Percentiles rank a stretch among this genome's conserved stretches.
Evolutionary conservation across 768 basidiomycete species (phyloP).

Genomic region (Mrakia blollopis): DNA sequence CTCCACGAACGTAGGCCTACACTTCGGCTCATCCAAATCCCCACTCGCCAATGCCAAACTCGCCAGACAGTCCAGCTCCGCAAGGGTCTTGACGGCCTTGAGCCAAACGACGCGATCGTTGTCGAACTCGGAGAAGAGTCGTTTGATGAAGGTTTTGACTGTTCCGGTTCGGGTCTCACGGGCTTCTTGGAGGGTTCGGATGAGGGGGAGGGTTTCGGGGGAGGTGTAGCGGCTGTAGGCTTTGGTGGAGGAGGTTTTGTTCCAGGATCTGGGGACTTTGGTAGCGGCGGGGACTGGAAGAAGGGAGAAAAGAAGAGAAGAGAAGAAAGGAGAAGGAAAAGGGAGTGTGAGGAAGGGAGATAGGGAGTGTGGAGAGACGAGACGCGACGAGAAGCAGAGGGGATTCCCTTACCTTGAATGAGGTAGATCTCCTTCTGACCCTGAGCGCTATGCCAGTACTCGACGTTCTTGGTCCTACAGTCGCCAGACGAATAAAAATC

Average conservation of each 20-base stretch:
- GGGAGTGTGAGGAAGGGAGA: neutral
- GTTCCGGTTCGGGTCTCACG: constrained; percentile 76
- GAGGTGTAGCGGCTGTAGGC: constrained; percentile 70
- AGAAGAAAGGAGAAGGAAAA: neutral
- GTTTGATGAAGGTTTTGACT: constrained; percentile 65
- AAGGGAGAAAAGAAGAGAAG: no score
- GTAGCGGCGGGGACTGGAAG: constrained; percentile 54
- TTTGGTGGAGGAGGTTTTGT: constrained; percentile 73
- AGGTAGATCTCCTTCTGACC: constrained; percentile 88
- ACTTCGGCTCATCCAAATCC: constrained; percentile 90
- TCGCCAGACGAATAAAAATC: no score
- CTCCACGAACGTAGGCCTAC: constrained; percentile 81
- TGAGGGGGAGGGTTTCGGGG: constrained; percentile 61
- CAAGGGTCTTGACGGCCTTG: constrained; percentile 42
- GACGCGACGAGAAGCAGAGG: neutral
- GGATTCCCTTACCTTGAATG: constrained; percentile 50
- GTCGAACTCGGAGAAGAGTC: constrained; percentile 43
- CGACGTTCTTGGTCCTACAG: constrained; percentile 49
- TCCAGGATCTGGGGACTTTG: constrained; percentile 76
- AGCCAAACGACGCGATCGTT: constrained; percentile 43
- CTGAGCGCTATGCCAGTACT: constrained; percentile 69
- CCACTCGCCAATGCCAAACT: constrained; percentile 72
- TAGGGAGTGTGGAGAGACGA: neutral
- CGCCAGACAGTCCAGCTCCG: constrained; percentile 87
- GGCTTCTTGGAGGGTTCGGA: constrained; percentile 85